Base-by-base conservation (phyloP, 768 basidiomycete species). In the Pisolithus sp. region DNA sequence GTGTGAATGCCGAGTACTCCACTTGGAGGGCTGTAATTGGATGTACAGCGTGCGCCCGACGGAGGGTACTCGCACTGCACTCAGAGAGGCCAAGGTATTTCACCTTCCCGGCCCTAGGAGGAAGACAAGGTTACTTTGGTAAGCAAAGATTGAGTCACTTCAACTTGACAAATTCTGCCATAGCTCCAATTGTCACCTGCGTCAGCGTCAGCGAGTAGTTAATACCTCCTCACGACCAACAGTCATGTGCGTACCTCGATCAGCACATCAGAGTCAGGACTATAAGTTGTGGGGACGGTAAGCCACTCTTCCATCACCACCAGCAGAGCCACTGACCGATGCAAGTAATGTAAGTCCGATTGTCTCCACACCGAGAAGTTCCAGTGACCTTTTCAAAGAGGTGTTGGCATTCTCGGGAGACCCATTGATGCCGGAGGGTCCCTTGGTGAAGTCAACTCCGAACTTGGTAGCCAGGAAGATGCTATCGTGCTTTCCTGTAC, bases 401-500 rank as follows among this genome's bases (percentile, higher is more conserved):
- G 69, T 57, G 4, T 63, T 67, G 10, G 74, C 71, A 50, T 77
- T 75, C 49, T 74, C 67, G 0, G 73, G 69, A n/a, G 71, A 68
- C 23, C 72, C 74, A 23, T 68, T 49, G 51, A 73, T 44, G 53
- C 70, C 50, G n/a, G 47, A 48, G 31, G 46, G 41, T n/a, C n/a
- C n/a, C 41, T 46, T 59, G 60, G 52, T 69, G 64, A 18, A 61
- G 66, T 53, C 48, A 24, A 65, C 10, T 13, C 77, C 77, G 43
- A 77, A 78, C 62, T 86, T 85, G 18, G 82, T 83, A 2, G 82
- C 81, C 18, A 86, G 71, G 66, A 84, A 85, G 18, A 81, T 78
- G 13, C 77, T 66, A 48, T 57, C 59, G 15, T 75, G 66, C 55
- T 76, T 76, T 5, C 76, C 76, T 4, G 62, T 76, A 28, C 60